Percentiles rank a stretch among this genome's conserved stretches.
phyloP scores from a whole-genome alignment of 495 filamentous ascomycete species.

The Aspergillus homomorphus region DNA sequence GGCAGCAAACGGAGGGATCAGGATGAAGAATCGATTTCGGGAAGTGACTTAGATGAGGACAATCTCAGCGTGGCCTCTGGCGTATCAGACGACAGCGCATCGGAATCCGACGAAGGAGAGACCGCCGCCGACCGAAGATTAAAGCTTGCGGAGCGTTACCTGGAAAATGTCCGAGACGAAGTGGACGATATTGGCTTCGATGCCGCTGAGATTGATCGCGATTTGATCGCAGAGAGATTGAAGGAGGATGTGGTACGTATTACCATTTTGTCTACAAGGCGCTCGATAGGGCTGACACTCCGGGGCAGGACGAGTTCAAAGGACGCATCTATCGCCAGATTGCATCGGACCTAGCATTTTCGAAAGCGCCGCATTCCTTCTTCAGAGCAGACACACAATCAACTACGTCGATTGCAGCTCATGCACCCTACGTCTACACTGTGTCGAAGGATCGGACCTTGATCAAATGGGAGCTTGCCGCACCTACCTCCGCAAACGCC shows the following conservation, averaged over 20 bases:
- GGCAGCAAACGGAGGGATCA: slow-evolving; percentile 26
- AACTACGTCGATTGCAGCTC: slow-evolving; percentile 76
- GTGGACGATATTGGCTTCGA: slow-evolving; percentile 83
- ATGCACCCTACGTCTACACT: slow-evolving; percentile 77
- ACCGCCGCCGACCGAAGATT: slow-evolving; percentile 84
- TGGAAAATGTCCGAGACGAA: slow-evolving; percentile 83
- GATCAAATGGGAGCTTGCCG: slow-evolving; percentile 78
- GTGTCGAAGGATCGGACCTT: slow-evolving; percentile 80
- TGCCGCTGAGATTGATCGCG: slow-evolving; percentile 86
- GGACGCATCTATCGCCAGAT: slow-evolving; percentile 81
- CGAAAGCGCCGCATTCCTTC: slow-evolving; percentile 57
- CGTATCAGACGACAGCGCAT: slow-evolving; percentile 46
- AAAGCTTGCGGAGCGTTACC: slow-evolving; percentile 86
- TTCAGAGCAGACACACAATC: slow-evolving; percentile 73
- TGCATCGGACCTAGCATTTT: slow-evolving; percentile 64
- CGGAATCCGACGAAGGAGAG: slow-evolving; percentile 63
- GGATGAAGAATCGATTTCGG: slow-evolving; percentile 71
- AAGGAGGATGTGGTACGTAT: slow-evolving; percentile 76
- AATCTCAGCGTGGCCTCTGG: slow-evolving; percentile 41
- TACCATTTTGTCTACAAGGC: not conserved
- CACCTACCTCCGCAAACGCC: slow-evolving; percentile 31
- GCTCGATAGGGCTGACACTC: slow-evolving; percentile 11
- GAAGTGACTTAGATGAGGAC: slow-evolving; percentile 73
- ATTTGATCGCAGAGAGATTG: slow-evolving; percentile 84
- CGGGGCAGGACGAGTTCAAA: slow-evolving; percentile 72